phyloP scores from a whole-genome alignment of 208 protist species.

The Naegleria lovaniensis region DNA sequence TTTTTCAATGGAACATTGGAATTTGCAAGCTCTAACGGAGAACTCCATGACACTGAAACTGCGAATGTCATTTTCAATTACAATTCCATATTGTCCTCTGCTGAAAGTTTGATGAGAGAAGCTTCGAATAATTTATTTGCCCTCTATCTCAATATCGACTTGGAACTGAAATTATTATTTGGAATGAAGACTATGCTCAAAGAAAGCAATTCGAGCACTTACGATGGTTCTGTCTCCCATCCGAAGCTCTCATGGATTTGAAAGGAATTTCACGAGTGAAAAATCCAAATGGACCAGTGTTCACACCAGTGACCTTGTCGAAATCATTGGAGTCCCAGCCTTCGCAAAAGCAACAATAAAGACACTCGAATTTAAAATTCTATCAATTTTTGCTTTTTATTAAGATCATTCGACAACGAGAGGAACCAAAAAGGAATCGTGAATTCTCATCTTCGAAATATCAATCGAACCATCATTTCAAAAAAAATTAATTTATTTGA shows the following conservation, averaged over 20 bases:
- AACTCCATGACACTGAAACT: neutral
- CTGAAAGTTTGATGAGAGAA: neutral
- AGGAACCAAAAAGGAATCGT: too few relatives aligned
- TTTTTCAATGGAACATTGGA: slow-evolving; percentile 39
- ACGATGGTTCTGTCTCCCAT: slow-evolving; percentile 1
- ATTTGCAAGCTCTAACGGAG: neutral
- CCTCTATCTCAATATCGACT: neutral
- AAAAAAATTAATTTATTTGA: too few relatives aligned
- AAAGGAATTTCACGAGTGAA: neutral
- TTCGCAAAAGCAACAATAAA: too few relatives aligned
- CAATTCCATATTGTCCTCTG: neutral
- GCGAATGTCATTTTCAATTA: neutral
- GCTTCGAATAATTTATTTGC: neutral
- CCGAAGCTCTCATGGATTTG: neutral
- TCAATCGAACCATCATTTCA: too few relatives aligned
- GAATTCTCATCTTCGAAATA: too few relatives aligned
- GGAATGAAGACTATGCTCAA: neutral
- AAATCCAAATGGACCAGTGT: too few relatives aligned
- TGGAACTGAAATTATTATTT: neutral
- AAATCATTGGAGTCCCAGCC: too few relatives aligned
- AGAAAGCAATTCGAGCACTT: neutral
- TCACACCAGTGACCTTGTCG: too few relatives aligned
- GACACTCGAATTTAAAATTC: too few relatives aligned
- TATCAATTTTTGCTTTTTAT: too few relatives aligned
- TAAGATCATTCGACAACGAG: too few relatives aligned